These are phyloP conservation scores for Coemansia furcata DNA, from an alignment of 192 early-diverging fungal species.

Conservation along the genomic window DNA sequence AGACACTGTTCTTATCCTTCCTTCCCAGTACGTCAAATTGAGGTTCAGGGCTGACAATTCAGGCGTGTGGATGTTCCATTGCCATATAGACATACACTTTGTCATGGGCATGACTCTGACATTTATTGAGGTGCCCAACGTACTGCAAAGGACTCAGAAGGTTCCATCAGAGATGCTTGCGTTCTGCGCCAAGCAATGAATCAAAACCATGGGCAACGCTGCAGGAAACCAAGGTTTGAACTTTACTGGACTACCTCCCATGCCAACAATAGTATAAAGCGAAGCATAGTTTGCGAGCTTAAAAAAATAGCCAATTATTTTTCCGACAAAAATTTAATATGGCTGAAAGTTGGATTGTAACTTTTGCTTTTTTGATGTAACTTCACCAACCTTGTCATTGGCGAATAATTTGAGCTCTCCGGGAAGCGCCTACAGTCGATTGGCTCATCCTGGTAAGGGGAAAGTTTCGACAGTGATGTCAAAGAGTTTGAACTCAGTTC, in stretches of 20 bases:
- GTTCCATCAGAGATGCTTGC: slow-evolving; percentile 56
- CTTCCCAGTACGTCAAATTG: slow-evolving; percentile 56
- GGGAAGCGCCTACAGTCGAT: not conserved
- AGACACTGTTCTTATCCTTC: slow-evolving; percentile 62
- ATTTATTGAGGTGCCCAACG: slow-evolving; percentile 67
- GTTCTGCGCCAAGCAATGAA: slow-evolving; percentile 58
- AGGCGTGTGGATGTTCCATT: slow-evolving; percentile 82
- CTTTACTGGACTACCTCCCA: slow-evolving; percentile 54
- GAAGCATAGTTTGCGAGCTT: not conserved
- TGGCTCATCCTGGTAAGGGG: not conserved
- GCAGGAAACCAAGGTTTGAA: slow-evolving; percentile 67
- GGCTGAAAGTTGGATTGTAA: not conserved
- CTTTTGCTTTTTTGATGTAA: not conserved
- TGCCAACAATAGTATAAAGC: slow-evolving; percentile 16
- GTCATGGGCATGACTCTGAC: slow-evolving; percentile 63
- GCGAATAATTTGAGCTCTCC: not conserved
- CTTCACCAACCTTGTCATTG: too few relatives aligned
- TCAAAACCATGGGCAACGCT: slow-evolving; percentile 63
- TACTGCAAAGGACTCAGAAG: slow-evolving; percentile 47
- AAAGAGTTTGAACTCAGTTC: not conserved
- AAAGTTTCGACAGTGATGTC: not conserved
- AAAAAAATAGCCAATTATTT: not conserved
- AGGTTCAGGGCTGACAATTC: slow-evolving; percentile 76
- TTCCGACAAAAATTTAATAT: not conserved
- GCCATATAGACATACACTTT: slow-evolving; percentile 61